These are phyloP conservation scores for Stereocaulon alpinum DNA, from an alignment of 495 filamentous ascomycete species.

Conservation along the genomic window DNA sequence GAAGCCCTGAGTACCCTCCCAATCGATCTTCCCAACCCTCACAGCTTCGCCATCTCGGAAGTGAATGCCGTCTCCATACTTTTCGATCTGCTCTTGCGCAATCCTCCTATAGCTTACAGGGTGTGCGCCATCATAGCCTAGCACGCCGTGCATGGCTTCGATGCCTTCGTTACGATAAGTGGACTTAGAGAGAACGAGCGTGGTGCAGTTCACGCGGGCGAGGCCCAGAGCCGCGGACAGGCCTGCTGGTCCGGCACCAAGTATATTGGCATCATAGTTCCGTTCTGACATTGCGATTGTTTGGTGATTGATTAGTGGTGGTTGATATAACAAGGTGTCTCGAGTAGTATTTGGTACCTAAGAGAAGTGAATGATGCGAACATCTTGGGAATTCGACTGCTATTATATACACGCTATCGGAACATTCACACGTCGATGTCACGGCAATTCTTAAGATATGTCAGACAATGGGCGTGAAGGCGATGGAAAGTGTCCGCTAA, in stretches of 20 bases:
- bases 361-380: too few relatives aligned
- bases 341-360: too few relatives aligned
- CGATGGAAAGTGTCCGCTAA: background rate
- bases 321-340: background rate
- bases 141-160: slow-evolving; percentile 22
- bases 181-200: slow-evolving; percentile 29
- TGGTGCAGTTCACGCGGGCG: slow-evolving; percentile 31
- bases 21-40: slow-evolving; percentile 18
- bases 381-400: background rate
- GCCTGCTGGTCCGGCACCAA: slow-evolving; percentile 42
- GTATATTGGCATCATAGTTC: slow-evolving; percentile 34
- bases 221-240: slow-evolving; percentile 33
- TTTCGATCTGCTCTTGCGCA: slow-evolving; percentile 26
- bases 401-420: background rate
- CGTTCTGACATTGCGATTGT: background rate
- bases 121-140: slow-evolving; percentile 33
- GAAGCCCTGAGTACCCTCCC: slow-evolving; percentile 21
- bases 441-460: too few relatives aligned
- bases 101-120: slow-evolving; percentile 29
- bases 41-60: slow-evolving; percentile 23
- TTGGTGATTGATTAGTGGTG: background rate
- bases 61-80: slow-evolving; percentile 28
- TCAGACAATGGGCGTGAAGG: too few relatives aligned
- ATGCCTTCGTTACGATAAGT: slow-evolving; percentile 8
- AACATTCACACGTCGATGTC: background rate